phyloP scores from a whole-genome alignment of 2,329 filamentous ascomycete genomes.

The Paecilomyces niveus region DNA sequence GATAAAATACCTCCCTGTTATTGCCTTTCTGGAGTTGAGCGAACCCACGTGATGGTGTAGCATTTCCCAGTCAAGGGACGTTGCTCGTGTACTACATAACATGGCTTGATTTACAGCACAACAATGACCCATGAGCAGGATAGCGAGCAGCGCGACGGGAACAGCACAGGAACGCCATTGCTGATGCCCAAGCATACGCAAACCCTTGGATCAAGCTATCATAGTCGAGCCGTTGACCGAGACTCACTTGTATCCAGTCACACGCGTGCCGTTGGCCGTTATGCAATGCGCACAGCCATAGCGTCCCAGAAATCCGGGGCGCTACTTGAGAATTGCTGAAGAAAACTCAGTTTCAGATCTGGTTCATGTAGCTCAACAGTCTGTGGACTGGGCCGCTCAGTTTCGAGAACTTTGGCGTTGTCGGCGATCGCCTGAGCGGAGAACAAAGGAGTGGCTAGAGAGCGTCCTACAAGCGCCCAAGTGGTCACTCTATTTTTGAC shows the following conservation, averaged over 20 bases:
- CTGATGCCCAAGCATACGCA: neutral
- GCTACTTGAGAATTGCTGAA: neutral
- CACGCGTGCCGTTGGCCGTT: no score
- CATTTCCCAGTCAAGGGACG: no score
- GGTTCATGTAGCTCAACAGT: neutral
- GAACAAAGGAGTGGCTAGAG: slow-evolving; percentile 16
- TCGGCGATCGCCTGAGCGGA: neutral
- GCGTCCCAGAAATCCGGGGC: neutral
- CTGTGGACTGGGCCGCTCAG: neutral
- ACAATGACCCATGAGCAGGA: no score
- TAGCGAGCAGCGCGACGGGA: no score
- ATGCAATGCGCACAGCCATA: neutral
- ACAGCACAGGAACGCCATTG: neutral
- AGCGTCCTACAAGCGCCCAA: slow-evolving; percentile 20
- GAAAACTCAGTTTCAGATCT: neutral
- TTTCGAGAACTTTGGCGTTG: neutral
- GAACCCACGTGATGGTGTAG: no score
- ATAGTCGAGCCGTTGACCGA: neutral
- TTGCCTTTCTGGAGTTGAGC: no score
- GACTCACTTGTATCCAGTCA: neutral
- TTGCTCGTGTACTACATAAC: no score
- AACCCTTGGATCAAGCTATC: neutral
- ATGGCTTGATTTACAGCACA: no score
- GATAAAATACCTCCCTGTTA: no score
- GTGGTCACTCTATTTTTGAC: slow-evolving; percentile 18